These are phyloP conservation scores for Eruca vesicaria DNA, from an alignment of 441 rosid genomes.

Conservation along the genomic window DNA sequence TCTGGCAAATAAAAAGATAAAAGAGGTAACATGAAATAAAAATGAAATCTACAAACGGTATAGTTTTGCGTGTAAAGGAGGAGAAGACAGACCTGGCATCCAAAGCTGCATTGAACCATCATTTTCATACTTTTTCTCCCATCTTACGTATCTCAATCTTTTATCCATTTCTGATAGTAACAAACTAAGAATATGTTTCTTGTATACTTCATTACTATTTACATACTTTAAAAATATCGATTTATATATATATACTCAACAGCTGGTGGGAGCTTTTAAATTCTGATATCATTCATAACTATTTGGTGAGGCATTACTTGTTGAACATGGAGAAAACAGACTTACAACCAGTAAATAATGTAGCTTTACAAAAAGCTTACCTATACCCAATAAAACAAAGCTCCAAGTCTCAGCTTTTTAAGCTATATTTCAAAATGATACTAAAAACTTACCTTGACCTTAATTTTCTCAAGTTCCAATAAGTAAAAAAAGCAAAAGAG, in stretches of 20 bases:
- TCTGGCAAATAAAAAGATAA: slow-evolving; percentile 15
- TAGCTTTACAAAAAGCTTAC: neutral
- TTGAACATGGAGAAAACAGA: neutral
- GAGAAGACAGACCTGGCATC: slow-evolving; percentile 31
- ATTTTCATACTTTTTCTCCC: too few species aligned
- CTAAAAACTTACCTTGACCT: neutral
- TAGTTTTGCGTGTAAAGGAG: slow-evolving; percentile 32
- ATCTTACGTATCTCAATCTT: slow-evolving; percentile 5
- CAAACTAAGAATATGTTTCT: neutral
- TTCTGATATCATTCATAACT: neutral
- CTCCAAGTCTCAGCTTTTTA: slow-evolving; percentile 5
- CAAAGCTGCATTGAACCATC: slow-evolving; percentile 29
- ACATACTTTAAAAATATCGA: neutral
- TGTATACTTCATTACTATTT: neutral
- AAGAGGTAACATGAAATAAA: slow-evolving; percentile 12
- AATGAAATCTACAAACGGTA: slow-evolving; percentile 23
- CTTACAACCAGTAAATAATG: neutral
- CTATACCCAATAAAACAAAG: neutral
- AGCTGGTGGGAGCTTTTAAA: neutral
- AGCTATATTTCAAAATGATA: neutral
- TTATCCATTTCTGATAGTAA: neutral
- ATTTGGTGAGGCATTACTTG: neutral
- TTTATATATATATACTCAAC: neutral
- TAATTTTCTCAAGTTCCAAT: neutral
- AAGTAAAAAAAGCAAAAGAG: neutral